Percentiles rank a stretch among this genome's conserved stretches.
Conservation (phyloP, 2,329 filamentous ascomycete genomes). For the Aureobasidium pullulans region DNA sequence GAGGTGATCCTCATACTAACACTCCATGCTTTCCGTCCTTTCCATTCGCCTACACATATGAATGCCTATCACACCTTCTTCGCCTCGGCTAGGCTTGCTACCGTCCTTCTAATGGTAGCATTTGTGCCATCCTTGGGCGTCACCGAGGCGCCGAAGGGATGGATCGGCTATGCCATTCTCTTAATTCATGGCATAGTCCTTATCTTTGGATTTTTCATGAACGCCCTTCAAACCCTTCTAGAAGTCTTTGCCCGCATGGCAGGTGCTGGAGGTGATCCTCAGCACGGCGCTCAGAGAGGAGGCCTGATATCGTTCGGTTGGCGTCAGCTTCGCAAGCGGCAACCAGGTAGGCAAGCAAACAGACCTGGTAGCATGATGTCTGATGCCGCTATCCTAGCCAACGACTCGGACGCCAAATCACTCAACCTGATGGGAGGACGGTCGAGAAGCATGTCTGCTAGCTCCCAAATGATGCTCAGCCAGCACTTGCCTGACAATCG, state of each 20-base stretch:
- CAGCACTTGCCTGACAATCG: slow-evolving; percentile 32
- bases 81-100: slow-evolving; percentile 65
- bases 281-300: slow-evolving; percentile 51
- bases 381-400: slow-evolving; percentile 69
- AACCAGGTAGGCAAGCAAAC: slow-evolving; percentile 43
- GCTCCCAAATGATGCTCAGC: slow-evolving; percentile 55
- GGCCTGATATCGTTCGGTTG: slow-evolving; percentile 68
- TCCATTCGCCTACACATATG: slow-evolving; percentile 89
- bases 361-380: slow-evolving; percentile 72
- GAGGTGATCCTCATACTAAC: slow-evolving; percentile 87
- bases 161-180: slow-evolving; percentile 91
- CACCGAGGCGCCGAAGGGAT: slow-evolving; percentile 72
- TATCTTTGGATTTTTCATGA: slow-evolving; percentile 87
- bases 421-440: slow-evolving; percentile 47
- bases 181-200: slow-evolving; percentile 78
- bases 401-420: slow-evolving; percentile 58
- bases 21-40: slow-evolving; percentile 82
- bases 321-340: slow-evolving; percentile 74
- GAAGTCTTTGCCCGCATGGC: slow-evolving; percentile 78
- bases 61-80: slow-evolving; percentile 91
- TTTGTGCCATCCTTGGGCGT: slow-evolving; percentile 81
- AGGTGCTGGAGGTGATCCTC: slow-evolving; percentile 67
- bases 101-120: slow-evolving; percentile 46
- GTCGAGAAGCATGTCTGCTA: slow-evolving; percentile 53
- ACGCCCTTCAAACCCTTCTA: slow-evolving; percentile 80